These are phyloP conservation scores for Magnusiomyces suaveolens DNA, from an alignment of 1,139 yeast species.

Conservation along the genomic window DNA sequence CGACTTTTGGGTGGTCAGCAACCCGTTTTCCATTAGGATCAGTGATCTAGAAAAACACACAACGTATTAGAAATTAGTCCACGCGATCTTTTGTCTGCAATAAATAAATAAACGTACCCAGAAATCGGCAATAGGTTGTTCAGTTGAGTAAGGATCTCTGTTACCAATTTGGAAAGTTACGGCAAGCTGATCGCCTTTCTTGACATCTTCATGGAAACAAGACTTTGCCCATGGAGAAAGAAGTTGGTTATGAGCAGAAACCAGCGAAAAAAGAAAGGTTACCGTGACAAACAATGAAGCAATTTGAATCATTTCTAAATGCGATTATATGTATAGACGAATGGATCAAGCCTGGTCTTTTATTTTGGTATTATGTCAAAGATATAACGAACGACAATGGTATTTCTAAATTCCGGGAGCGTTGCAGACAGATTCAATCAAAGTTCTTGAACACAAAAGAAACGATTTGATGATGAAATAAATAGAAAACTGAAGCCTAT, in stretches of 20 bases:
- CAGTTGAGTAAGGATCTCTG: constrained; percentile 68
- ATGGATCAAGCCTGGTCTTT: no score
- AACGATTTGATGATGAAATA: no score
- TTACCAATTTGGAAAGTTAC: constrained; percentile 92
- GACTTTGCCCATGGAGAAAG: constrained; percentile 79
- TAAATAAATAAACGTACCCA: constrained; percentile 30
- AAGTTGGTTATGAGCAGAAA: constrained; percentile 65
- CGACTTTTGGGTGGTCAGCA: constrained; percentile 44
- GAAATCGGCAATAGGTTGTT: constrained; percentile 72
- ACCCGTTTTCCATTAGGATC: constrained; percentile 53
- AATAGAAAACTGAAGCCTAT: no score
- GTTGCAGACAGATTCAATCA: no score
- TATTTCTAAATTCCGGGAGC: no score
- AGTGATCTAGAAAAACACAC: constrained; percentile 32
- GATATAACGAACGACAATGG: no score
- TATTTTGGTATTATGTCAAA: no score
- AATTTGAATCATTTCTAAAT: not conserved
- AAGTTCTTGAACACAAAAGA: no score
- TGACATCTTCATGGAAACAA: constrained; percentile 80
- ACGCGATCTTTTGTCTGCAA: not conserved
- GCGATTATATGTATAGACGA: not conserved
- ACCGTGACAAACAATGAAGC: constrained; percentile 5
- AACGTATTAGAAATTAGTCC: not conserved
- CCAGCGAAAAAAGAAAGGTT: constrained; percentile 20
- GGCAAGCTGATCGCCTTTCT: constrained; percentile 76